Evolutionary conservation across 768 basidiomycete species (phyloP).

Genomic region (Pisolithus tinctorius): DNA sequence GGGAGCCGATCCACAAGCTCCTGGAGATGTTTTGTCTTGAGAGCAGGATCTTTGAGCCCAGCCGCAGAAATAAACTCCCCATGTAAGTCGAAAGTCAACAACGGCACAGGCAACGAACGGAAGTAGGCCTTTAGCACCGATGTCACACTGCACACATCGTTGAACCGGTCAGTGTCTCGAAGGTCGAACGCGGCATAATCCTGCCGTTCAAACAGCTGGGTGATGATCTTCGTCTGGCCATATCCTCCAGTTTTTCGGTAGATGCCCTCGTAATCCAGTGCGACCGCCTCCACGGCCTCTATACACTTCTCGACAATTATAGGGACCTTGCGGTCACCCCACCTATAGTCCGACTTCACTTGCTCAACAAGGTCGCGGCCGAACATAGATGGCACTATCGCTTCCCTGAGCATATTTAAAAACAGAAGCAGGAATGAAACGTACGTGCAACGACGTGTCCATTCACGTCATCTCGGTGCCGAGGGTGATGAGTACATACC

Average conservation of each 20-base stretch:
- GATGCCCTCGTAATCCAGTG: slow-evolving; percentile 94
- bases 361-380: slow-evolving; percentile 86
- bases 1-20: slow-evolving; percentile 76
- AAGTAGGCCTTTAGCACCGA: slow-evolving; percentile 97
- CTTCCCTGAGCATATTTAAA: slow-evolving; percentile 12
- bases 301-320: slow-evolving; percentile 95
- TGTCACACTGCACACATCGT: slow-evolving; percentile 95
- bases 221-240: slow-evolving; percentile 87
- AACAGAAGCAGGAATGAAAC: slow-evolving; percentile 6
- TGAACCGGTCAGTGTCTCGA: slow-evolving; percentile 81
- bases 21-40: slow-evolving; percentile 55
- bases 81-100: slow-evolving; percentile 87
- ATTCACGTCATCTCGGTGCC: slow-evolving; percentile 26
- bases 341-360: slow-evolving; percentile 57
- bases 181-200: slow-evolving; percentile 89
- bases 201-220: slow-evolving; percentile 89
- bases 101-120: slow-evolving; percentile 83
- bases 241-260: slow-evolving; percentile 97
- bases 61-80: slow-evolving; percentile 82
- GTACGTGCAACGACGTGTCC: slow-evolving; percentile 12
- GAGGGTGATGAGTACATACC: slow-evolving; percentile 53
- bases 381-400: slow-evolving; percentile 81
- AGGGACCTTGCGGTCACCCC: slow-evolving; percentile 62
- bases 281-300: slow-evolving; percentile 82
- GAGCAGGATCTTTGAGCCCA: slow-evolving; percentile 53